phyloP scores from a whole-genome alignment of 805 yeast species.

The Myxozyma geophila region DNA sequence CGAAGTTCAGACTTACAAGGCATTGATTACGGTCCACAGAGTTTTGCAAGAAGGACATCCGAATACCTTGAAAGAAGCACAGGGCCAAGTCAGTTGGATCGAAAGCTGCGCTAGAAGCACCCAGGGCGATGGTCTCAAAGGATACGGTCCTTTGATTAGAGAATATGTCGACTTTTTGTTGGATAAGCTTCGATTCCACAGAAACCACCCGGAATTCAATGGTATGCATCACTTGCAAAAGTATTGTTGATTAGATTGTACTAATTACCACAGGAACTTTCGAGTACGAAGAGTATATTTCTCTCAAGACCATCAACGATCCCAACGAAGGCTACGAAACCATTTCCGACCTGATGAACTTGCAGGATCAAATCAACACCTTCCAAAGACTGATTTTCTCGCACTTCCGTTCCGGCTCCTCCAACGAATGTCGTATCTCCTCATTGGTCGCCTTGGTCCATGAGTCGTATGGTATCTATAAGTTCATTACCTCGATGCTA shows the following conservation, averaged over 20 bases:
- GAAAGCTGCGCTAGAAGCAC: slow-evolving; percentile 65
- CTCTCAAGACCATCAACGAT: slow-evolving; percentile 83
- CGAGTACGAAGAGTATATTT: slow-evolving; percentile 93
- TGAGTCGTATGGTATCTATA: slow-evolving; percentile 91
- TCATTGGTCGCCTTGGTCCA: slow-evolving; percentile 88
- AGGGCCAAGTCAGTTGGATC: slow-evolving; percentile 76
- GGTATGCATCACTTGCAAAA: slow-evolving; percentile 50
- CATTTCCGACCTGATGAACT: slow-evolving; percentile 77
- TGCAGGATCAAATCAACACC: slow-evolving; percentile 83
- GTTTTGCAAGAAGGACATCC: slow-evolving; percentile 99
- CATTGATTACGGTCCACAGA: slow-evolving; percentile 83
- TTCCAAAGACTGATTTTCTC: slow-evolving; percentile 78
- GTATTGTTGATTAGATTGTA: not conserved
- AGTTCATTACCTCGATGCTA: slow-evolving; percentile 86
- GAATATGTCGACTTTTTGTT: slow-evolving; percentile 75
- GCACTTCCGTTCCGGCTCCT: slow-evolving; percentile 61
- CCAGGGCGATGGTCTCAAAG: slow-evolving; percentile 50
- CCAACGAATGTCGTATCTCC: slow-evolving; percentile 75
- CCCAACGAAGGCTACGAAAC: slow-evolving; percentile 92
- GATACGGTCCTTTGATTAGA: slow-evolving; percentile 72
- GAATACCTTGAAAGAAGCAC: slow-evolving; percentile 77
- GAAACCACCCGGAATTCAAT: slow-evolving; percentile 82
- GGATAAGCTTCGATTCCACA: slow-evolving; percentile 79
- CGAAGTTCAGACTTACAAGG: slow-evolving; percentile 83
- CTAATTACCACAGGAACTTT: slow-evolving; percentile 54